Base-by-base conservation (phyloP, 208 protist species). In the Polymyxa betae region DNA sequence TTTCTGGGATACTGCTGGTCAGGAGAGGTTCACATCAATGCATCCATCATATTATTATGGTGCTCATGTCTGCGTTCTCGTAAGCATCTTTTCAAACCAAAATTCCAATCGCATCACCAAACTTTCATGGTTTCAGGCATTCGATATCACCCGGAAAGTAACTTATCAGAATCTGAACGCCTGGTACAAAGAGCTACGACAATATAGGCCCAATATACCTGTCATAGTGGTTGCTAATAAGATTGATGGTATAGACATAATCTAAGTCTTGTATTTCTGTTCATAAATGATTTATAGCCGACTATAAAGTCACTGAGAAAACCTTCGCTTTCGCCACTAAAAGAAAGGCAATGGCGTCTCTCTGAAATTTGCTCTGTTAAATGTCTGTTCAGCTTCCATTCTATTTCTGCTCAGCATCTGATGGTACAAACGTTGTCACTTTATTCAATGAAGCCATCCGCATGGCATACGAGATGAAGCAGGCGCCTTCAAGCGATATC, bases 141-240 rank as follows among this genome's bases (percentile, higher is more conserved):
- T 92, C n/a, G 91, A 92, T 46, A 64, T 78, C 66, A 92, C 91
- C 52, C n/a, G 91, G 43, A 92, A 92, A 40, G 88, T 92, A 92
- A 92, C 91, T 54, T 92, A 92, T 29, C 78, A 92, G 91, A 90
- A 92, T 20, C 38, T 92, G 35, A 91, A 91, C 45, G 45, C 45
- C 82, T 92, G 91, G 91, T 43, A 92, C 89, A 45, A 89, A 0
- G 88, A 92, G 45, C 52, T 92, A 24, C 54, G 87, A 45, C 44
- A 77, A 38, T 77, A 92, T 43, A 38, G 91, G 38, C 64, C 64
- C 24, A 72, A 91, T 38, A 92, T 92, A 12, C 91, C 91, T 32
- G 54, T 92, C 52, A 92, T 92, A 29, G 77, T 90, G 41, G 91
- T 92, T 41, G 91, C 82, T 44, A 92, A 92, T 60, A 92, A 92